A percentile compares a stretch with the other conserved stretches of the same genome.
phyloP scores from a whole-genome alignment of 2,329 filamentous ascomycete species.

The Xylariomycetidae sp. region DNA sequence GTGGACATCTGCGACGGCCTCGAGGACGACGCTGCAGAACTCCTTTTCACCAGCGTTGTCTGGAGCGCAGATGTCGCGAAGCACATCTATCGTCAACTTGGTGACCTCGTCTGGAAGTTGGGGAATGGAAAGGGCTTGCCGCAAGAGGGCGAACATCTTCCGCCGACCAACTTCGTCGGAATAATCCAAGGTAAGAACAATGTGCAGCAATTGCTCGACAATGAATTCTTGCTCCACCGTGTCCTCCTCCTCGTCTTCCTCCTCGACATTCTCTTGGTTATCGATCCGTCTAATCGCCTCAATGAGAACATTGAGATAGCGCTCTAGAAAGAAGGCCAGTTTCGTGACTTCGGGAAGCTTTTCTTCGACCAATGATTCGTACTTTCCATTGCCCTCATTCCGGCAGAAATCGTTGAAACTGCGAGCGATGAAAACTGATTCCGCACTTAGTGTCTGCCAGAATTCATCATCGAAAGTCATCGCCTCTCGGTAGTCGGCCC shows the following conservation, averaged over 20 bases:
- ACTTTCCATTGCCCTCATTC: slow-evolving; percentile 64
- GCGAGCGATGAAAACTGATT: slow-evolving; percentile 82
- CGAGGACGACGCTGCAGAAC: slow-evolving; percentile 79
- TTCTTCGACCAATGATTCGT: slow-evolving; percentile 73
- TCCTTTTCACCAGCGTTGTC: slow-evolving; percentile 70
- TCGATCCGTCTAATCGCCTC: slow-evolving; percentile 56
- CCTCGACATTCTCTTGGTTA: slow-evolving; percentile 47
- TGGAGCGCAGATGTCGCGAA: slow-evolving; percentile 76
- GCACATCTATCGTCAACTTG: slow-evolving; percentile 74
- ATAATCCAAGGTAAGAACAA: slow-evolving; percentile 88
- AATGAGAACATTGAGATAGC: slow-evolving; percentile 65
- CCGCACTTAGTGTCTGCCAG: slow-evolving; percentile 76
- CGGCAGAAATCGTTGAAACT: slow-evolving; percentile 94
- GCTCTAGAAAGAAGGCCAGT: slow-evolving; percentile 79
- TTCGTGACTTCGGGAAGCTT: slow-evolving; percentile 94
- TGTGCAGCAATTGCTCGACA: slow-evolving; percentile 89
- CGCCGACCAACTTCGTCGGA: slow-evolving; percentile 93
- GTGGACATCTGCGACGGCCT: slow-evolving; percentile 93
- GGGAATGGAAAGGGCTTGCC: slow-evolving; percentile 77
- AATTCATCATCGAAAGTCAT: slow-evolving; percentile 67
- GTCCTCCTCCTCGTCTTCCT: slow-evolving; percentile 65
- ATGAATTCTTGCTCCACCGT: slow-evolving; percentile 90
- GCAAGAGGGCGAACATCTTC: slow-evolving; percentile 90
- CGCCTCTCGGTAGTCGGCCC: slow-evolving; percentile 72
- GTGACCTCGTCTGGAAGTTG: slow-evolving; percentile 90